A percentile compares a stretch with the other conserved stretches of the same genome.
Evolutionary conservation across 352 stramenopile species (phyloP).

Genomic region (Pythium dissotocum): DNA sequence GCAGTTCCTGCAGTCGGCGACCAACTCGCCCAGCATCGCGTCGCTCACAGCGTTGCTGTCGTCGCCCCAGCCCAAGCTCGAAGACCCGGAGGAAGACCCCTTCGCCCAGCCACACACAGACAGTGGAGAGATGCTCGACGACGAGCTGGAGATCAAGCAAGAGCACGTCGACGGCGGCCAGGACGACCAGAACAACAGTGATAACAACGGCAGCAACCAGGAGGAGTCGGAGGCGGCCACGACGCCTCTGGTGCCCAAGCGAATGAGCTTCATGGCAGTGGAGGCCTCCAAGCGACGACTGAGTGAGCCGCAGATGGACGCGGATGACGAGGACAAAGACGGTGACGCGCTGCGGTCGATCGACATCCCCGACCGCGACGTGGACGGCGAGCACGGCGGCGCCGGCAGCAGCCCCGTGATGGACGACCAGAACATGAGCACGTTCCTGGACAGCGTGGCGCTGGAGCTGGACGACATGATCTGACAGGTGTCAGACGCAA

Average conservation of each 20-base stretch:
- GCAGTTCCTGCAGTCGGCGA: neutral
- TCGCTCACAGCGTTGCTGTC: constrained; percentile 15
- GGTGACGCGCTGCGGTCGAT: constrained; percentile 4
- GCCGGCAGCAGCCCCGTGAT: constrained; percentile 27
- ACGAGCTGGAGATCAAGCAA: neutral
- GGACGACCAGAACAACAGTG: neutral
- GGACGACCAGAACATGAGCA: constrained; percentile 76
- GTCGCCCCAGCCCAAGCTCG: neutral
- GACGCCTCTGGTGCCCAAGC: neutral
- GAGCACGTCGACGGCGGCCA: neutral
- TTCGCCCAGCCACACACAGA: neutral
- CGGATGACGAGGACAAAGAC: constrained; percentile 2
- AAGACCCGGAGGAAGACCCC: neutral
- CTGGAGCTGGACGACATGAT: constrained; percentile 82
- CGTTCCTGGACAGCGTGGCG: constrained; percentile 78
- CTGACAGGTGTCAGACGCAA: constrained; percentile 3
- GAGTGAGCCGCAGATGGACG: neutral
- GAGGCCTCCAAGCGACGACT: neutral
- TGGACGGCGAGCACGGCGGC: neutral
- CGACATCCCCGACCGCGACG: constrained; percentile 16
- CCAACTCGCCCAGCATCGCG: constrained; percentile 9
- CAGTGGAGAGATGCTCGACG: neutral
- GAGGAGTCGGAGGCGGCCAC: neutral
- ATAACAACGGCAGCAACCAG: constrained; percentile 10
- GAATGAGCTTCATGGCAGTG: neutral